phyloP scores from a whole-genome alignment of 2,329 filamentous ascomycete genomes.

The Coleophoma eucalyptorum region DNA sequence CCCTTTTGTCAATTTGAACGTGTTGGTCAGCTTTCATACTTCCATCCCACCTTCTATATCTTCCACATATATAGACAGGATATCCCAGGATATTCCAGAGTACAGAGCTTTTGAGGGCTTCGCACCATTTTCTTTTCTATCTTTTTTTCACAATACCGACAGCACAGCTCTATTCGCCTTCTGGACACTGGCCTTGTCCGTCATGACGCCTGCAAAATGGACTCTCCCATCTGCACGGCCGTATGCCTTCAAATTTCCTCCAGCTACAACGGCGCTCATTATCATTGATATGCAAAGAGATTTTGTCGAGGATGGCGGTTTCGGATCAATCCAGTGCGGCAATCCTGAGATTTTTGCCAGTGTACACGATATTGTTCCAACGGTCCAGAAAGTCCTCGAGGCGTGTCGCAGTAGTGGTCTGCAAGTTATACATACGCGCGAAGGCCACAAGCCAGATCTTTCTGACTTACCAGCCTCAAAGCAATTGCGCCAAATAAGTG shows the following conservation, averaged over 20 bases:
- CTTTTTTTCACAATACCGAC: too few species aligned
- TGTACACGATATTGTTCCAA: slow-evolving; percentile 41
- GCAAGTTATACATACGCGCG: slow-evolving; percentile 45
- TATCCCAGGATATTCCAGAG: too few species aligned
- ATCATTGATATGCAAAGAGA: slow-evolving; percentile 54
- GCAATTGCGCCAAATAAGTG: slow-evolving; percentile 42
- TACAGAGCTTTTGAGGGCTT: too few species aligned
- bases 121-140: too few species aligned
- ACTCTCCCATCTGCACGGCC: slow-evolving; percentile 30
- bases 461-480: slow-evolving; percentile 50
- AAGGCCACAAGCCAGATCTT: slow-evolving; percentile 50
- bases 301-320: slow-evolving; percentile 44
- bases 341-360: slow-evolving; percentile 34
- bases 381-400: slow-evolving; percentile 36
- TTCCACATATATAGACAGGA: too few species aligned
- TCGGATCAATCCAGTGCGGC: slow-evolving; percentile 46
- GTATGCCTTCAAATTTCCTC: slow-evolving; percentile 43
- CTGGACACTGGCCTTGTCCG: background rate
- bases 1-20: too few species aligned
- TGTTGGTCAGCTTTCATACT: too few species aligned
- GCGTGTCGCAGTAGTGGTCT: slow-evolving; percentile 35
- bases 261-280: slow-evolving; percentile 43
- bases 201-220: slow-evolving; percentile 15
- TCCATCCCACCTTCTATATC: too few species aligned
- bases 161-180: background rate